Evolutionary conservation across 257 asterid genomes (phyloP), one percentile per base, ranked within the genome.

Genomic region (Anisodus tanguticus): DNA sequence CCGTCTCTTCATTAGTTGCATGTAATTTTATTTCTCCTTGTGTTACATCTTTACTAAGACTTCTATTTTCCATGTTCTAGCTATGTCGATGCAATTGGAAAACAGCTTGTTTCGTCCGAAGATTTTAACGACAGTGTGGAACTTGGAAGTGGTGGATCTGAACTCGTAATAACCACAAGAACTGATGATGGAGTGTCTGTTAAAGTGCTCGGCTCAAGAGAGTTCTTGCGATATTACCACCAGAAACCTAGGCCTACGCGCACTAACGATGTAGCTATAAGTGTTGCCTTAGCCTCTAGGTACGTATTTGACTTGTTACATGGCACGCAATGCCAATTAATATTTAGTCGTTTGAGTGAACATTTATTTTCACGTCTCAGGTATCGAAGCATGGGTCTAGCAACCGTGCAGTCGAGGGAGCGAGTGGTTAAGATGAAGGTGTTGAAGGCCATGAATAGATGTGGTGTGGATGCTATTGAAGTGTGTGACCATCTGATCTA

Each of bases 181-280:
- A 85, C 66, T 37, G 86, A 86, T 31, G 87, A 92, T 84, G 63
- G 88, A 74, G 85, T 70, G 39, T 81, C 81, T 72, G 90, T 92
- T 57, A 94, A 69, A 90, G 90, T 90, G 87, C 92, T 97, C 15
- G 98, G 99, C 22, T 95, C 97, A 12, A 92, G 98, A 86, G 98
- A 95, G 84, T 97, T 87, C 88, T 47, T 95, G 90, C 90, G 90
- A 87, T 97, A 97, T 77, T 97, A 94, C 85, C 97, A 95, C 78
- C 99, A 95, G 89, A 97, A 92, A 88, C 99, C 94, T 37, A 92
- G 95, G 11, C 98, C 99, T 17, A 88, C 90, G 4, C 85, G 93
- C n/a, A 87, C 89, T 58, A 90, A 88, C 83, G 86, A 90, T 51
- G 83, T 88, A 16, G 85, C 89, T 37, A 88, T 91, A 35, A 81